Evolutionary conservation across 106 monocot species (phyloP).

Genomic region (Triglochin maritima): DNA sequence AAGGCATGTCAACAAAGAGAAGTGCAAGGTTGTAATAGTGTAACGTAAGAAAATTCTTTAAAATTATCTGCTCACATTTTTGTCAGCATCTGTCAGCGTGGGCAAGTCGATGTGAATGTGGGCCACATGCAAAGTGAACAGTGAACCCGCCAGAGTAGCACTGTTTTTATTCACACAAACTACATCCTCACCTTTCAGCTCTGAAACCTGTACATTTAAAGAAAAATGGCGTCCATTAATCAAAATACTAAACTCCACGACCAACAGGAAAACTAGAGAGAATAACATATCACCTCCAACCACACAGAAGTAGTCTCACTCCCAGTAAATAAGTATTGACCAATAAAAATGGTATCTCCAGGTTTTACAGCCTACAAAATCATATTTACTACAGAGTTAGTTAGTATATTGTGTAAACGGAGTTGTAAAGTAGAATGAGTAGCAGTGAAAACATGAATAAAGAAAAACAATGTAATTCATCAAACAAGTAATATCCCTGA

Average conservation of each 20-base stretch:
- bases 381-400: too few relatives aligned
- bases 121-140: constrained; percentile 68
- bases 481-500: too few relatives aligned
- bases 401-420: too few relatives aligned
- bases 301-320: constrained; percentile 87
- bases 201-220: constrained; percentile 41
- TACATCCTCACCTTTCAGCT: constrained; percentile 45
- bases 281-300: constrained; percentile 53
- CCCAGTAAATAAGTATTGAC: constrained; percentile 83
- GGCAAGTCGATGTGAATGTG: constrained; percentile 65
- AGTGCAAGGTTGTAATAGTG: background rate
- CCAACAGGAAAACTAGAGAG: background rate
- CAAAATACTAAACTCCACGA: background rate
- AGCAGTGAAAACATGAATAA: too few relatives aligned
- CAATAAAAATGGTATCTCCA: constrained; percentile 77
- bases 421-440: too few relatives aligned
- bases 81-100: constrained; percentile 56
- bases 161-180: constrained; percentile 60
- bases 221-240: background rate
- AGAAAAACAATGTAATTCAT: too few relatives aligned
- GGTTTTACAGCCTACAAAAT: constrained; percentile 56
- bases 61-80: constrained; percentile 31
- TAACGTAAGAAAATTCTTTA: background rate
- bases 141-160: constrained; percentile 53
- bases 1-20: background rate